phyloP scores from a whole-genome alignment of 257 asterid species.

The Salvia miltiorrhiza region DNA sequence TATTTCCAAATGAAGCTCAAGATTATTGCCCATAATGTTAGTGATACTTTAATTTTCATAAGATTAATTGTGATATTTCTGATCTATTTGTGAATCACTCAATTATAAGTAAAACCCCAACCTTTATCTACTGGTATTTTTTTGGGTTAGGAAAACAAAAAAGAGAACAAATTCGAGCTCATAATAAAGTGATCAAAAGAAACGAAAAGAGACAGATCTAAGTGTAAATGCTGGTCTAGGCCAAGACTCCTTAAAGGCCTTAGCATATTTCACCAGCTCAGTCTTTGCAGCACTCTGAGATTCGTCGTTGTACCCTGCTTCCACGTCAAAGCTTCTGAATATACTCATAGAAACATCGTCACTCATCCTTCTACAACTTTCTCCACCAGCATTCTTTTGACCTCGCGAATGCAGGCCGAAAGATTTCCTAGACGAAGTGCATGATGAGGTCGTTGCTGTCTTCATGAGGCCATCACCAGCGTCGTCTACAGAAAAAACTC shows the following conservation, averaged over 20 bases:
- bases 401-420: too few species aligned
- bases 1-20: too few species aligned
- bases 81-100: background rate
- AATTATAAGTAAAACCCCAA: background rate
- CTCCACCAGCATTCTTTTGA: too few species aligned
- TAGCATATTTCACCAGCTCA: slow-evolving; percentile 72
- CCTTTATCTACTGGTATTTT: background rate
- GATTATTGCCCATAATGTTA: too few species aligned
- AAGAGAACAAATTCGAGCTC: background rate
- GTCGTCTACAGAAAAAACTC: slow-evolving; percentile 29
- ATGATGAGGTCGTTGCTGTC: slow-evolving; percentile 41
- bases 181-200: slow-evolving; percentile 31
- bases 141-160: background rate
- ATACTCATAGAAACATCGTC: too few species aligned
- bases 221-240: slow-evolving; percentile 25
- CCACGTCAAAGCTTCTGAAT: too few species aligned
- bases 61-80: too few species aligned
- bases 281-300: slow-evolving; percentile 40
- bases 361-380: too few species aligned
- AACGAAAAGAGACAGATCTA: slow-evolving; percentile 54
- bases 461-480: slow-evolving; percentile 22
- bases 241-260: slow-evolving; percentile 60
- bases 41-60: too few species aligned
- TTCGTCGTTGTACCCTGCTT: too few species aligned
- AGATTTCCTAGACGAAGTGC: slow-evolving; percentile 40